A percentile compares a stretch with the other conserved stretches of the same genome.
Evolutionary conservation across 2,329 filamentous ascomycete genomes (phyloP).

Genomic region (Parastagonospora avenae): DNA sequence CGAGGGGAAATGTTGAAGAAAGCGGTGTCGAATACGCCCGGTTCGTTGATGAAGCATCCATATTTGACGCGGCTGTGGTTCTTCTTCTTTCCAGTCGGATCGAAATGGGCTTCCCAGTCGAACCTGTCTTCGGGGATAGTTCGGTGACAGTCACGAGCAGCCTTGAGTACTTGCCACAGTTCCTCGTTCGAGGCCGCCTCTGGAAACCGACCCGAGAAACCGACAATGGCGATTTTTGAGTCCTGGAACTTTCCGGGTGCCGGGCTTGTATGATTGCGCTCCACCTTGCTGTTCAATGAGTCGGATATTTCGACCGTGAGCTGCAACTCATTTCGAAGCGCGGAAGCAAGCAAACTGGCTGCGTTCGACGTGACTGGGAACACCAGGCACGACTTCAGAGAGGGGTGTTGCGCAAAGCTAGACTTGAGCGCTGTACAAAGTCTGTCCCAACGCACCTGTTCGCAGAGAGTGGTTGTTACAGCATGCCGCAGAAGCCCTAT

Average conservation of each 20-base stretch:
- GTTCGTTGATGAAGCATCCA: conserved; percentile 34
- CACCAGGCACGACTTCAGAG: not conserved
- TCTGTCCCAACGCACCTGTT: not conserved
- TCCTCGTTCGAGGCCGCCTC: conserved; percentile 17
- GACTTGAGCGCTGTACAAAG: not conserved
- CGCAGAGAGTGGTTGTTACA: not conserved
- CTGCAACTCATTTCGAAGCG: not conserved
- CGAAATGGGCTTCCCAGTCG: conserved; percentile 27
- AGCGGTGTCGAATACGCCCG: conserved; percentile 30
- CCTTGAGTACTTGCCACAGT: conserved; percentile 38
- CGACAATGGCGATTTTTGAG: conserved; percentile 41
- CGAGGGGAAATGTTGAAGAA: conserved; percentile 42
- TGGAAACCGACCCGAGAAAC: conserved; percentile 45
- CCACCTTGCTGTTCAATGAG: not conserved
- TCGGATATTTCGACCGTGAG: not conserved
- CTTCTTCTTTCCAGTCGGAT: conserved; percentile 19
- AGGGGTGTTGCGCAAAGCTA: not conserved
- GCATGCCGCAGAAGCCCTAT: not conserved
- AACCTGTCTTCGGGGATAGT: conserved; percentile 31
- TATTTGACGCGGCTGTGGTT: conserved; percentile 22
- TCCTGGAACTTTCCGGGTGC: not conserved
- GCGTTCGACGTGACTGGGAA: not conserved
- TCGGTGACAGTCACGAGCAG: conserved; percentile 38
- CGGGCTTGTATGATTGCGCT: not conserved
- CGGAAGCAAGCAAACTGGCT: not conserved